Conservation (phyloP, 805 yeast genomes). For the Nakazawaea wyomingensis region DNA sequence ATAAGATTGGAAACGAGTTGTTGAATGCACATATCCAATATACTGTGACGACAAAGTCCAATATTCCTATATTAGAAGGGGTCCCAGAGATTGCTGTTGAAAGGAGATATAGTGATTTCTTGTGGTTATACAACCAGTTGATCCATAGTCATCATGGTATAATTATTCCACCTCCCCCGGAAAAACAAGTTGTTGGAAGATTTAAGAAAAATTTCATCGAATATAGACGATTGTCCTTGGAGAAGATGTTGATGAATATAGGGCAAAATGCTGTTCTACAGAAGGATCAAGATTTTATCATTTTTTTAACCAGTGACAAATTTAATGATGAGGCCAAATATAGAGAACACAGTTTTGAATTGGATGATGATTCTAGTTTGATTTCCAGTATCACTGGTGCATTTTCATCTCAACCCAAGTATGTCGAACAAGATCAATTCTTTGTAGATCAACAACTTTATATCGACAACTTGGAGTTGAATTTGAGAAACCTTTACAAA, state of each 20-base stretch:
- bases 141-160: slow-evolving; percentile 84
- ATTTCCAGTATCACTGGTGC: slow-evolving; percentile 63
- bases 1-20: slow-evolving; percentile 77
- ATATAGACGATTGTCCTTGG: slow-evolving; percentile 75
- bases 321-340: slow-evolving; percentile 66
- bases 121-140: slow-evolving; percentile 90
- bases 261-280: slow-evolving; percentile 50
- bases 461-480: slow-evolving; percentile 67
- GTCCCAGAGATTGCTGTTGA: slow-evolving; percentile 52
- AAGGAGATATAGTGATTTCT: slow-evolving; percentile 84
- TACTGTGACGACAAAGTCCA: slow-evolving; percentile 61
- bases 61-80: slow-evolving; percentile 29
- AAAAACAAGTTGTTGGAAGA: slow-evolving; percentile 88
- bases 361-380: slow-evolving; percentile 31
- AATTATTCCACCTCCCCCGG: slow-evolving; percentile 94
- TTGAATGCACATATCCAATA: slow-evolving; percentile 88
- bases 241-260: slow-evolving; percentile 78
- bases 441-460: slow-evolving; percentile 65
- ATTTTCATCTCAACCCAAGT: slow-evolving; percentile 58
- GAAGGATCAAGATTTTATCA: slow-evolving; percentile 67
- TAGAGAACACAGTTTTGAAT: slow-evolving; percentile 41
- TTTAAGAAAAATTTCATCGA: slow-evolving; percentile 89
- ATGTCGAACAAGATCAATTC: slow-evolving; percentile 74
- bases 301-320: slow-evolving; percentile 72
- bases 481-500: slow-evolving; percentile 61